Evolutionary conservation across 75 land plant genomes (phyloP).

Genomic region (Pinus tabuliformis): DNA sequence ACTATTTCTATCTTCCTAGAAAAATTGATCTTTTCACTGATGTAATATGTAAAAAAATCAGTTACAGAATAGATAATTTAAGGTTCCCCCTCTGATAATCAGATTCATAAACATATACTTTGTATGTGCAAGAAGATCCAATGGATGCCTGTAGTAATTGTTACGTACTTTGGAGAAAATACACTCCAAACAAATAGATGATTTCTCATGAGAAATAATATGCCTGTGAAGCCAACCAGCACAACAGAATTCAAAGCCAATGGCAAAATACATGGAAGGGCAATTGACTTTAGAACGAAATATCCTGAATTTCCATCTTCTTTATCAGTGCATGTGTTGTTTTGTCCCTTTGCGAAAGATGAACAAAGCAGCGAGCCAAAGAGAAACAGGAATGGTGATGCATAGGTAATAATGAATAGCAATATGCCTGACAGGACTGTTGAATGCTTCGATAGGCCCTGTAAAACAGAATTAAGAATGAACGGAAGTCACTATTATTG

Average conservation of each 20-base stretch:
- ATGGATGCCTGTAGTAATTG: not conserved
- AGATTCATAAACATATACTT: not conserved
- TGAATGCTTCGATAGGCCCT: conserved; percentile 87
- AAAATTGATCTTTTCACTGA: not conserved
- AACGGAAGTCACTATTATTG: not conserved
- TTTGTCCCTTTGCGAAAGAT: conserved; percentile 17
- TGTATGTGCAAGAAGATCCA: not conserved
- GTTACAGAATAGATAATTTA: not conserved
- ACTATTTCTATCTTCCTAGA: not conserved
- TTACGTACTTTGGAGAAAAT: conserved; percentile 94
- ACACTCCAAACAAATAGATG: conserved; percentile 97
- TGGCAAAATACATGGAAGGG: conserved; percentile 67
- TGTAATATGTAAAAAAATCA: not conserved
- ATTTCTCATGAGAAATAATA: conserved; percentile 78
- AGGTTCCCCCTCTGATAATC: not conserved
- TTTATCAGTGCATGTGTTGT: not conserved
- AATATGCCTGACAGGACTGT: conserved; percentile 77
- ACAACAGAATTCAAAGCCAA: conserved; percentile 67
- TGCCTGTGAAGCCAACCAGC: conserved; percentile 57
- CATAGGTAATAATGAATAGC: conserved; percentile 82
- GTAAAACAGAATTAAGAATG: conserved; percentile 12
- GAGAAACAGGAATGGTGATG: conserved; percentile 63
- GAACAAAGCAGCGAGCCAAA: conserved; percentile 49
- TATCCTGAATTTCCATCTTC: conserved; percentile 16
- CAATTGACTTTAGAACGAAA: conserved; percentile 37